Evolutionary conservation across 2,329 filamentous ascomycete genomes (phyloP).

Genomic region (Exophiala aquamarina): DNA sequence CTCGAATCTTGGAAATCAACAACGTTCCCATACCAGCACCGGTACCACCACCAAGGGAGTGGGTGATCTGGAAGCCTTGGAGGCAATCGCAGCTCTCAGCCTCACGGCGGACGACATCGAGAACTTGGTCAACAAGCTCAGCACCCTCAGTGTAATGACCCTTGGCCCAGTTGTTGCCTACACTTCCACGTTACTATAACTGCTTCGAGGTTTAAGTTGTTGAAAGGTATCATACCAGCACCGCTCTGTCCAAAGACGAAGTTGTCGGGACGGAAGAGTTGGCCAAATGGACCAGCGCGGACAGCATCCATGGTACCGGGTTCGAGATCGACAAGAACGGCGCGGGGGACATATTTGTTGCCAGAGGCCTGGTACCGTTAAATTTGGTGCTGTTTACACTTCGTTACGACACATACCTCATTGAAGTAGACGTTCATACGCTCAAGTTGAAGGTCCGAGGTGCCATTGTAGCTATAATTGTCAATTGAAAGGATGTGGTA

Average conservation of each 20-base stretch:
- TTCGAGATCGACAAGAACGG: slow-evolving; percentile 98
- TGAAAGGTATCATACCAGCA: slow-evolving; percentile 60
- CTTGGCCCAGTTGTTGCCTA: slow-evolving; percentile 98
- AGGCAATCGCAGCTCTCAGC: slow-evolving; percentile 99
- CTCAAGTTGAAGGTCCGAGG: slow-evolving; percentile 98
- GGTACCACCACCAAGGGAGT: slow-evolving; percentile 99
- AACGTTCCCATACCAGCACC: slow-evolving; percentile 99
- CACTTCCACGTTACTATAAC: slow-evolving; percentile 13
- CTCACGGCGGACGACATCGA: slow-evolving; percentile 98
- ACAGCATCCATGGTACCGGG: slow-evolving; percentile 99
- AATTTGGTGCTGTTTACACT: slow-evolving; percentile 6
- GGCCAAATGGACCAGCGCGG: slow-evolving; percentile 94
- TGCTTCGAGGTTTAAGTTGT: neutral
- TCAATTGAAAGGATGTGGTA: slow-evolving; percentile 3
- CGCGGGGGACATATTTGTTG: slow-evolving; percentile 99
- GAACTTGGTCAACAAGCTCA: slow-evolving; percentile 95
- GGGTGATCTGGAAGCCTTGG: slow-evolving; percentile 99
- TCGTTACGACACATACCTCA: slow-evolving; percentile 59
- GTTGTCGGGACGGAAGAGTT: slow-evolving; percentile 99
- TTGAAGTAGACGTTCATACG: slow-evolving; percentile 99
- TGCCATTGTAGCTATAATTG: slow-evolving; percentile 80
- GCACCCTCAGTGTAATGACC: slow-evolving; percentile 99
- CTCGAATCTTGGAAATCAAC: slow-evolving; percentile 99
- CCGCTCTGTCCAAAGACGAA: slow-evolving; percentile 99
- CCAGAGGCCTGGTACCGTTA: slow-evolving; percentile 68